Percentiles rank a stretch among this genome's conserved stretches.
Conservation (phyloP, 2,329 filamentous ascomycete species). For the Tolypocladium endophyticum region DNA sequence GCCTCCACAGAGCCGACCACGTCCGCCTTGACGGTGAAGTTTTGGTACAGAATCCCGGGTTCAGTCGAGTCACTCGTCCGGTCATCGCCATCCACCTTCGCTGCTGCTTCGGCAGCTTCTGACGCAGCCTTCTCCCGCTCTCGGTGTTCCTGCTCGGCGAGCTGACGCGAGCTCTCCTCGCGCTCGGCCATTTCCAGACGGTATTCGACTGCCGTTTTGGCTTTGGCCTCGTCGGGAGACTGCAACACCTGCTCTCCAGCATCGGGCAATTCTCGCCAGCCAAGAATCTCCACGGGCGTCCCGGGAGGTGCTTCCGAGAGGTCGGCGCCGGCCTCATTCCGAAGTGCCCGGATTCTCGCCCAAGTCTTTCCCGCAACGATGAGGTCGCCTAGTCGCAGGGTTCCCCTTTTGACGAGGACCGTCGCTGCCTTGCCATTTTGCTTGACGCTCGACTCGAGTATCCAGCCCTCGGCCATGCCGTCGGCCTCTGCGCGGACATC, state of each 20-base stretch:
- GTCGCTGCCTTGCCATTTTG: constrained; percentile 77
- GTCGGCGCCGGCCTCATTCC: constrained; percentile 71
- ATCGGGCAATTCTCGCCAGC: constrained; percentile 75
- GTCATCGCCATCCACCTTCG: constrained; percentile 24
- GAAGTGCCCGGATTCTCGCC: constrained; percentile 73
- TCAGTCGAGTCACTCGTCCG: constrained; percentile 19
- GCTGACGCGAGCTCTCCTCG: constrained; percentile 65
- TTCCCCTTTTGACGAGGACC: constrained; percentile 79
- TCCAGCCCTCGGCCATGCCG: constrained; percentile 80
- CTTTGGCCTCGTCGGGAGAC: constrained; percentile 66
- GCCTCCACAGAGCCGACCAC: constrained; percentile 92
- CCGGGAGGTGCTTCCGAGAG: constrained; percentile 71
- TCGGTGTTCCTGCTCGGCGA: constrained; percentile 60
- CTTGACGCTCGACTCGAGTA: constrained; percentile 86
- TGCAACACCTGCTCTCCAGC: constrained; percentile 85
- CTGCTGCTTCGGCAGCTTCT: constrained; percentile 23
- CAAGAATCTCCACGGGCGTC: constrained; percentile 82
- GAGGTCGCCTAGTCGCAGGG: constrained; percentile 66
- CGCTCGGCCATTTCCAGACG: constrained; percentile 62
- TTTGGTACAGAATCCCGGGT: constrained; percentile 44
- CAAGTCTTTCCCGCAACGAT: constrained; percentile 84
- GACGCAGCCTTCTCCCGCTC: constrained; percentile 43
- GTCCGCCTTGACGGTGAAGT: constrained; percentile 85
- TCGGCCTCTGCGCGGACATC: constrained; percentile 75
- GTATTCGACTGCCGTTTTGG: constrained; percentile 67